A percentile compares a stretch with the other conserved stretches of the same genome.
Evolutionary conservation across 148 eudicot species (phyloP).

Genomic region (Cornus suecica): DNA sequence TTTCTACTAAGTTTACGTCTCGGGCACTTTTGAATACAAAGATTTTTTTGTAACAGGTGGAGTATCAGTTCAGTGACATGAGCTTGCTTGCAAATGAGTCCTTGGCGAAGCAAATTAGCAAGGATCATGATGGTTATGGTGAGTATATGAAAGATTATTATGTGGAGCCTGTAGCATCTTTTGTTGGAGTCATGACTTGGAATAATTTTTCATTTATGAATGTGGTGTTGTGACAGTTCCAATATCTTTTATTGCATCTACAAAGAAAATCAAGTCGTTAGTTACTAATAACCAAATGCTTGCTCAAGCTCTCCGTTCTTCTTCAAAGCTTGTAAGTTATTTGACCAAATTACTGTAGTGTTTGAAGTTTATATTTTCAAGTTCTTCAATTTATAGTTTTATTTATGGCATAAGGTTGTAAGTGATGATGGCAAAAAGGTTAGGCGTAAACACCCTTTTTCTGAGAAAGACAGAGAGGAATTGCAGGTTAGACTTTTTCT

Average conservation of each 20-base stretch:
- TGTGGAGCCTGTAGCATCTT: neutral
- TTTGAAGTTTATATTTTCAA: conserved; percentile 7
- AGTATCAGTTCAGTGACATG: conserved; percentile 87
- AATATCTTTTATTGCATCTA: conserved; percentile 64
- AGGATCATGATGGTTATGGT: conserved; percentile 95
- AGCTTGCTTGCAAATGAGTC: conserved; percentile 90
- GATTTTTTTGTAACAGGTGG: conserved; percentile 49
- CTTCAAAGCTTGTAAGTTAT: conserved; percentile 67
- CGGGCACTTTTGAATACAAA: neutral
- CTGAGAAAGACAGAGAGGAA: conserved; percentile 80
- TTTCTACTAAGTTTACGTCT: neutral
- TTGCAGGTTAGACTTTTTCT: conserved; percentile 48
- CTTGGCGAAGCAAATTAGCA: conserved; percentile 64
- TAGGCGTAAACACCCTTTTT: conserved; percentile 63
- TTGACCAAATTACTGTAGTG: neutral
- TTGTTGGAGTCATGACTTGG: neutral
- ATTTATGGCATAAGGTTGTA: conserved; percentile 43
- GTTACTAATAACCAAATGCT: conserved; percentile 52
- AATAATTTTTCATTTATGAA: neutral
- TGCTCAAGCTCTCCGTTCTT: conserved; percentile 71
- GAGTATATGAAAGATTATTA: conserved; percentile 16
- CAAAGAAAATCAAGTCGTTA: conserved; percentile 76
- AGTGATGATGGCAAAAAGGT: conserved; percentile 75
- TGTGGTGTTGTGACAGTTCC: conserved; percentile 54
- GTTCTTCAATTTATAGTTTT: neutral